phyloP scores from a whole-genome alignment of 495 filamentous ascomycete species.

The Neurospora sp. region DNA sequence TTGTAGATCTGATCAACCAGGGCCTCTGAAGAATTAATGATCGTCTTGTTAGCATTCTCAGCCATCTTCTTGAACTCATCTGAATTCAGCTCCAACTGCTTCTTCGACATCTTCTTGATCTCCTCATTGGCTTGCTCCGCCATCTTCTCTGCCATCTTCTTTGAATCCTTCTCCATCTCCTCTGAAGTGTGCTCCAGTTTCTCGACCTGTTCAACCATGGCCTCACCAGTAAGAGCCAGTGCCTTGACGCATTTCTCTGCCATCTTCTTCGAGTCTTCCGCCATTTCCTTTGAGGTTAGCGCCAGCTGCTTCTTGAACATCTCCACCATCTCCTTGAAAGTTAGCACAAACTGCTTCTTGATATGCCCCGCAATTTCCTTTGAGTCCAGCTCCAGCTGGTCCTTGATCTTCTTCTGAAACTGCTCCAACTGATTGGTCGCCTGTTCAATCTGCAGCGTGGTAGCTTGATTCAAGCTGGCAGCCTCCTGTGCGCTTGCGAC shows the following conservation, averaged over 20 bases:
- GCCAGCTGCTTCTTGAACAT: neutral
- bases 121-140: neutral
- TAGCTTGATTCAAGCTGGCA: neutral
- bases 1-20: neutral
- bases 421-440: neutral
- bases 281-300: neutral
- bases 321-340: neutral
- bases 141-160: neutral
- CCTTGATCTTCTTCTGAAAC: neutral
- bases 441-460: neutral
- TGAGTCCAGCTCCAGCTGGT: neutral
- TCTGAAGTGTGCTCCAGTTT: neutral
- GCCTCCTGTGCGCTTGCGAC: neutral
- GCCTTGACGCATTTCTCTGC: neutral
- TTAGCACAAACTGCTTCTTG: neutral
- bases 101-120: neutral
- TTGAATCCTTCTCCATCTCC: neutral
- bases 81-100: no score
- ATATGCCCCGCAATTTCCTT: neutral
- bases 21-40: neutral
- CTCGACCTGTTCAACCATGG: neutral
- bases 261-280: no score
- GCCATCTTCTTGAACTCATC: neutral
- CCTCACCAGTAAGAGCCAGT: no score
- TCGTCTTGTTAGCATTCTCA: neutral